A percentile compares a stretch with the other conserved stretches of the same genome.
Evolutionary conservation across 1,284 basidiomycete species (phyloP).

Genomic region (Ganoderma boninense): DNA sequence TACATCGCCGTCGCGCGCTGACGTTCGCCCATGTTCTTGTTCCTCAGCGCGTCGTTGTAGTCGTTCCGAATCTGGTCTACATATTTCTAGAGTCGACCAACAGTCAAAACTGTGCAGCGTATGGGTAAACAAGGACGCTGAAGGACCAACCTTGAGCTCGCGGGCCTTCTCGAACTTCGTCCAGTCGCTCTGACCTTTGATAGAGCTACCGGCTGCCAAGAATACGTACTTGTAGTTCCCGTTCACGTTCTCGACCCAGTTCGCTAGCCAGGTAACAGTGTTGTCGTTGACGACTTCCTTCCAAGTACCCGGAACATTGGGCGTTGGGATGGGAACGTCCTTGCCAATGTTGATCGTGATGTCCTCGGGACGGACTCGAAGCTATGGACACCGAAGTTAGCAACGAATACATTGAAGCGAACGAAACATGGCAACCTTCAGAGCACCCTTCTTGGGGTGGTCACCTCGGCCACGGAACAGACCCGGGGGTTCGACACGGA

Average conservation of each 20-base stretch:
- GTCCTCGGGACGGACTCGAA: slow-evolving; percentile 90
- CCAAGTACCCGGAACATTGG: slow-evolving; percentile 90
- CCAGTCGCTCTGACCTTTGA: slow-evolving; percentile 97
- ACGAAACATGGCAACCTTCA: slow-evolving; percentile 72
- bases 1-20: slow-evolving; percentile 97
- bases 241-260: slow-evolving; percentile 97
- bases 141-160: slow-evolving; percentile 80
- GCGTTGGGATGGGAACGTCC: slow-evolving; percentile 76
- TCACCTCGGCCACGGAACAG: slow-evolving; percentile 98
- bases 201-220: slow-evolving; percentile 90
- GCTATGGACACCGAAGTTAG: slow-evolving; percentile 51
- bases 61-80: slow-evolving; percentile 90
- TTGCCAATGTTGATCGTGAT: slow-evolving; percentile 94
- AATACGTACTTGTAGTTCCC: slow-evolving; percentile 96
- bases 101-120: neutral
- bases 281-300: slow-evolving; percentile 88
- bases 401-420: neutral
- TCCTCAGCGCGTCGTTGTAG: slow-evolving; percentile 86
- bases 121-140: neutral
- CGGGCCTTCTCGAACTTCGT: slow-evolving; percentile 96
- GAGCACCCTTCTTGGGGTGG: slow-evolving; percentile 96
- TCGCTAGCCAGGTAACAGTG: slow-evolving; percentile 97
- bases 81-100: slow-evolving; percentile 68
- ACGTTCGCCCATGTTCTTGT: slow-evolving; percentile 91
- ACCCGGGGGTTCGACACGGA: slow-evolving; percentile 97